These are phyloP conservation scores for Talaromyces sp. DNA, from an alignment of 2,329 filamentous ascomycete species.

Conservation along the genomic window DNA sequence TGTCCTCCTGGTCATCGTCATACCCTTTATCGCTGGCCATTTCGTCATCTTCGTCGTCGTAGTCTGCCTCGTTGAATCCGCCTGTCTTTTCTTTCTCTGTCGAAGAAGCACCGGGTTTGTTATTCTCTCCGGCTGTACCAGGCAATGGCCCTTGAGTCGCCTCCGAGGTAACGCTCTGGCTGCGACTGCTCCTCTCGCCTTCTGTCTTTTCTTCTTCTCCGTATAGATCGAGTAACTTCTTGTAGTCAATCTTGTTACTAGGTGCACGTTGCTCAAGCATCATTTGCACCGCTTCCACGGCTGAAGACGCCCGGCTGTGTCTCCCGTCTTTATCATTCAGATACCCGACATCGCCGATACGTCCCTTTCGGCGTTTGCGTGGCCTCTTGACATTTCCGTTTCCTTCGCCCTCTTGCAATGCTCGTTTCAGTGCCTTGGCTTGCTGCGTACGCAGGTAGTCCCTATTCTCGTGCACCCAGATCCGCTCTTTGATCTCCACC, in stretches of 20 bases:
- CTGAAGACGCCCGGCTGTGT: slow-evolving; percentile 59
- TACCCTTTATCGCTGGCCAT: slow-evolving; percentile 25
- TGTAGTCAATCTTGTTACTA: slow-evolving; percentile 71
- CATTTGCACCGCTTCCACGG: slow-evolving; percentile 63
- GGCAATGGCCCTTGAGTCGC: background rate
- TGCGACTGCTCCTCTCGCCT: slow-evolving; percentile 24
- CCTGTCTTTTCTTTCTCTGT: slow-evolving; percentile 8
- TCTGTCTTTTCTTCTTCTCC: slow-evolving; percentile 32
- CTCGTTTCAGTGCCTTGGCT: slow-evolving; percentile 71
- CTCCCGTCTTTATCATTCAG: slow-evolving; percentile 56
- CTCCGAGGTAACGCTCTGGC: slow-evolving; percentile 26
- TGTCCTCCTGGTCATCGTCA: slow-evolving; percentile 22
- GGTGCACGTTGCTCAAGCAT: slow-evolving; percentile 64
- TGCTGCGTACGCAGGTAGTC: slow-evolving; percentile 87
- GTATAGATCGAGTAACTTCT: slow-evolving; percentile 34
- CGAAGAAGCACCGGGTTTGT: slow-evolving; percentile 17
- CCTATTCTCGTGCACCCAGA: slow-evolving; percentile 94
- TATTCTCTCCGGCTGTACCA: slow-evolving; percentile 14
- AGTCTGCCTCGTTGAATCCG: slow-evolving; percentile 13
- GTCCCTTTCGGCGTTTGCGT: slow-evolving; percentile 44
- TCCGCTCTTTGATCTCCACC: slow-evolving; percentile 74
- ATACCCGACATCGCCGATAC: slow-evolving; percentile 43
- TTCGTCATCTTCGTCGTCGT: slow-evolving; percentile 17
- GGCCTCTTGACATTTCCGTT: slow-evolving; percentile 34
- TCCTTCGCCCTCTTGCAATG: slow-evolving; percentile 51